Conservation (phyloP, 306 rosid species). For the Astragalus glycyphyllos region DNA sequence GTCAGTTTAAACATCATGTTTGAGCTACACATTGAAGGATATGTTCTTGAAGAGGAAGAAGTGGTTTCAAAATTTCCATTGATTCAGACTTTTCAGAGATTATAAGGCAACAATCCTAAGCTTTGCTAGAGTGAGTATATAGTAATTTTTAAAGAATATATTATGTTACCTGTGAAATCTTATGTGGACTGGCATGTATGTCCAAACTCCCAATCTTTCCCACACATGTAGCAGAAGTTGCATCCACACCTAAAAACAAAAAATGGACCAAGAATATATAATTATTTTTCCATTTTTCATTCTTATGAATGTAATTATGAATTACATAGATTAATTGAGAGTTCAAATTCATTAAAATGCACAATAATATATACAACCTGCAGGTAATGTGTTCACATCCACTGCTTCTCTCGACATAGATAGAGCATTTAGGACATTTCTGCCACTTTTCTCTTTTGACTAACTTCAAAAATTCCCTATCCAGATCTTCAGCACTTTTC, state of each 20-base stretch:
- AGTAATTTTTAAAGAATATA: too few species aligned
- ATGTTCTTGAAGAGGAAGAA: too few species aligned
- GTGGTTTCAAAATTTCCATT: too few species aligned
- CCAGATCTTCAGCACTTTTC: not conserved
- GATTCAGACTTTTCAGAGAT: too few species aligned
- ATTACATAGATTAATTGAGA: slow-evolving; percentile 3
- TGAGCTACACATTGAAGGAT: too few species aligned
- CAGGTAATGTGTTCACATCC: slow-evolving; percentile 15
- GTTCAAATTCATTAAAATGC: not conserved
- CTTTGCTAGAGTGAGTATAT: too few species aligned
- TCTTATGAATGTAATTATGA: not conserved
- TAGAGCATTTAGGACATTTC: slow-evolving; percentile 13
- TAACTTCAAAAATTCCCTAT: not conserved
- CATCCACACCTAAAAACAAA: slow-evolving; percentile 23
- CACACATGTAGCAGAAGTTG: slow-evolving; percentile 38
- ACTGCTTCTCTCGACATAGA: not conserved
- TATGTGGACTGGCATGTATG: not conserved
- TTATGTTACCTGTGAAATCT: not conserved
- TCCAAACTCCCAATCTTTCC: slow-evolving; percentile 26
- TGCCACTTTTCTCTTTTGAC: slow-evolving; percentile 3
- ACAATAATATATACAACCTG: not conserved
- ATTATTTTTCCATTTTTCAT: not conserved
- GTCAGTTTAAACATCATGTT: too few species aligned
- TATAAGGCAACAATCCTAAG: too few species aligned
- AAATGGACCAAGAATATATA: not conserved